Evolutionary conservation across 176 grass and related monocot species (phyloP).

Genomic region (Triticum timopheevii): DNA sequence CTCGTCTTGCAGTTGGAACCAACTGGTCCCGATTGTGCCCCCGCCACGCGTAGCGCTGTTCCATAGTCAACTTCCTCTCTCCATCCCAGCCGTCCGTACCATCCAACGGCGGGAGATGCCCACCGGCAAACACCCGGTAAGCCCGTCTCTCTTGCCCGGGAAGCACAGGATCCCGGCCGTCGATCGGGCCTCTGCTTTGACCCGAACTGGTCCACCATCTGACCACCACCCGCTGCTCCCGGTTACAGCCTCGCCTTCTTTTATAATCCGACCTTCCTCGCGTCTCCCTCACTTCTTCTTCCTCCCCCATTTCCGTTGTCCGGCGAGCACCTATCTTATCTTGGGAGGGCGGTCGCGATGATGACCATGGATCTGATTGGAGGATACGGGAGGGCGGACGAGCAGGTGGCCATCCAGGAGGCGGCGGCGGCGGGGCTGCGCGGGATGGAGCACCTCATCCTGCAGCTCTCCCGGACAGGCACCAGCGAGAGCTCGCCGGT

Average conservation of each 20-base stretch:
- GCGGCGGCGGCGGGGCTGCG: slow-evolving; percentile 60
- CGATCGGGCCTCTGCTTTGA: not conserved
- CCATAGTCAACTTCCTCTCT: slow-evolving; percentile 23
- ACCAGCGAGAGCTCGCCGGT: slow-evolving; percentile 23
- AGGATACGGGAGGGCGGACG: slow-evolving; percentile 51
- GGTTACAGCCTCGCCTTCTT: not conserved
- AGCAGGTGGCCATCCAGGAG: slow-evolving; percentile 80
- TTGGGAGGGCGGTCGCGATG: not conserved
- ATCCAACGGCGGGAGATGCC: not conserved
- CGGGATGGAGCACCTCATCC: slow-evolving; percentile 72
- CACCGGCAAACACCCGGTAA: not conserved
- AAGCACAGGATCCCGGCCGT: not conserved
- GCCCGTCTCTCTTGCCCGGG: not conserved
- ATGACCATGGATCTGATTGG: slow-evolving; percentile 56
- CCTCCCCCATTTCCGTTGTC: not conserved
- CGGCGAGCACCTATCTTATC: slow-evolving; percentile 13
- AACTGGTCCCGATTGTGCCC: slow-evolving; percentile 17
- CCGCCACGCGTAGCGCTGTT: not conserved
- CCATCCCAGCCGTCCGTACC: slow-evolving; percentile 12
- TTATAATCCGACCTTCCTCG: slow-evolving; percentile 12
- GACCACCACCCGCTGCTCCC: not conserved
- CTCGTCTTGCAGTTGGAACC: slow-evolving; percentile 10
- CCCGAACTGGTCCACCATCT: not conserved
- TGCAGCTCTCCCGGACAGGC: slow-evolving; percentile 48
- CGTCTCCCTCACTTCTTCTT: not conserved